Percentiles rank a stretch among this genome's conserved stretches.
phyloP scores from a whole-genome alignment of 306 rosid genomes.

The Prinsepia uniflora region DNA sequence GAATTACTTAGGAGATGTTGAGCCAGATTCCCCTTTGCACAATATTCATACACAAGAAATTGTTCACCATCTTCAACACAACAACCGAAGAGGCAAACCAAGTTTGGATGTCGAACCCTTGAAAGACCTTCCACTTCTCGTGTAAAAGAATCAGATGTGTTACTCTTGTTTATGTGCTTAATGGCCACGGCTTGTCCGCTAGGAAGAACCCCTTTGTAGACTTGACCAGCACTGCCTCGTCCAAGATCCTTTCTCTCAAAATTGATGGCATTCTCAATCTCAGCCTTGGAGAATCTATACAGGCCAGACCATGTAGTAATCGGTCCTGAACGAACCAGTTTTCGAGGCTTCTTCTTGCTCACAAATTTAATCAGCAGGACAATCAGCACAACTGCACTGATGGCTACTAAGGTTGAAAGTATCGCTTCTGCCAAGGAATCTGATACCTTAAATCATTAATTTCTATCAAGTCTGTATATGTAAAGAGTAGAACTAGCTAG shows the following conservation, averaged over 20 bases:
- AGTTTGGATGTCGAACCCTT: conserved; percentile 71
- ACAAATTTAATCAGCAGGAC: conserved; percentile 38
- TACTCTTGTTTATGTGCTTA: conserved; percentile 58
- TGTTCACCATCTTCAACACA: conserved; percentile 59
- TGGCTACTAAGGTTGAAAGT: conserved; percentile 22
- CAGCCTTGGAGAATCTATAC: conserved; percentile 62
- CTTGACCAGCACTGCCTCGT: conserved; percentile 79
- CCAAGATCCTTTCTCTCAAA: conserved; percentile 50
- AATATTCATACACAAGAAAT: conserved; percentile 75
- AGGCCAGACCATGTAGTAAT: conserved; percentile 54
- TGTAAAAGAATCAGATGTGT: conserved; percentile 52
- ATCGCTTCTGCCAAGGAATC: conserved; percentile 23
- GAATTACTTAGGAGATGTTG: conserved; percentile 69
- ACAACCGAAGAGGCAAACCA: conserved; percentile 75
- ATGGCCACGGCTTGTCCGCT: conserved; percentile 87
- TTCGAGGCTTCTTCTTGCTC: conserved; percentile 39
- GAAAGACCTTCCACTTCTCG: conserved; percentile 71
- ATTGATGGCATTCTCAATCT: conserved; percentile 67
- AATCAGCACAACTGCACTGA: conserved; percentile 24
- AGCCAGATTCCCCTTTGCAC: conserved; percentile 73
- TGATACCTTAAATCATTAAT: conserved; percentile 13
- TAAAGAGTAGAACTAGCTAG: neutral
- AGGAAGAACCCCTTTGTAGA: conserved; percentile 71
- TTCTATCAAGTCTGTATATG: neutral
- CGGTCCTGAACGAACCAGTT: conserved; percentile 26